Evolutionary conservation across 192 early-diverging fungal genomes (phyloP), one percentile per base, ranked within the genome.

Genomic region (Gaertneriomyces semiglobifer): DNA sequence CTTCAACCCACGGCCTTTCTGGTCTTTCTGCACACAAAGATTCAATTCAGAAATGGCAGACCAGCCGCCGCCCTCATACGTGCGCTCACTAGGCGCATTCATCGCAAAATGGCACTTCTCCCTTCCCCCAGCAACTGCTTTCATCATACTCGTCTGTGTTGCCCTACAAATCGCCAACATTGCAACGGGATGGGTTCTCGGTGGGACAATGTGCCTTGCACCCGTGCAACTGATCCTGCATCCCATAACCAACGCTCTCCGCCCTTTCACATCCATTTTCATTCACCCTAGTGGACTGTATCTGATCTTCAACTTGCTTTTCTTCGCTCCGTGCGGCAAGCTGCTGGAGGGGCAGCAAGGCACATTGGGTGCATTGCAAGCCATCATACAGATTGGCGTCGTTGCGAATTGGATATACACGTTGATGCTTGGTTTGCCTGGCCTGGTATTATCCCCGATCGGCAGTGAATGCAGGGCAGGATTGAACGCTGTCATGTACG

Each of bases 81-180:
- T 33, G 2, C 25, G 25, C 25, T 33, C 25, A 2, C 25, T 33
- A 33, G 25, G 25, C 1, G 25, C 25, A 33, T 63, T 69, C 51
- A 52, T 69, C 48, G 41, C 42, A 44, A 62, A 53, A 62, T 69
- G 68, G 68, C 62, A 63, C 51, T 53, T 69, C 50, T 48, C 68
- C 6, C 53, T 69, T 5, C 68, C 68, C 7, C 50, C 62, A 12
- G 60, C 40, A 33, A 54, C 60, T 11, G 47, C 60, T 19, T 11
- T 63, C 41, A n/a, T 46, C 16, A 53, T 62, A n/a, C 12, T 62
- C 4, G 44, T 44, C 42, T 40, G 38, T 51, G 16, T 53, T 8
- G 11, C 48, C 14, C 39, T 46, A 8, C 12, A 20, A 7, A 14
- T 62, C 51, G 14, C 44, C 41, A 58, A 62, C 68, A 45, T 42